A percentile compares a stretch with the other conserved stretches of the same genome.
These are phyloP conservation scores for Magnaporthiopsis rhizophila DNA, from an alignment of 2,329 filamentous ascomycete genomes.

Conservation along the genomic window DNA sequence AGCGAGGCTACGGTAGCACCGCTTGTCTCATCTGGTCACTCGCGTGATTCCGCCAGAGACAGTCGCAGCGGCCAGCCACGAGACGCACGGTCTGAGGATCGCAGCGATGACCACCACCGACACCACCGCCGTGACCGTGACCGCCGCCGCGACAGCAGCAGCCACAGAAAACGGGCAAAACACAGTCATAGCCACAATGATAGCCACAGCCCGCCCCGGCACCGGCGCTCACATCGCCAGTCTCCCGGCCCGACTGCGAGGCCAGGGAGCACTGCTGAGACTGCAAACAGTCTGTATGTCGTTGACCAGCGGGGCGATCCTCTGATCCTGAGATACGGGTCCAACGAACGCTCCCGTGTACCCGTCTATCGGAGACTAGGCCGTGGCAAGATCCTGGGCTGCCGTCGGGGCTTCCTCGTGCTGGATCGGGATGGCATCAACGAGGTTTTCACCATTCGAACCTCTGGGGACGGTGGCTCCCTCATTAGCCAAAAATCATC, in stretches of 20 bases:
- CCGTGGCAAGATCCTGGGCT: conserved; percentile 63
- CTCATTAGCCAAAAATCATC: conserved; percentile 33
- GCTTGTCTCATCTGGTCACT: neutral
- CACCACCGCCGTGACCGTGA: neutral
- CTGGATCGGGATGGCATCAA: conserved; percentile 59
- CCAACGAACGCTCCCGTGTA: conserved; percentile 62
- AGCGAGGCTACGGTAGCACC: neutral
- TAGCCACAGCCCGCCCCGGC: neutral
- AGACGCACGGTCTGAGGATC: neutral
- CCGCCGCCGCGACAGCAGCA: neutral
- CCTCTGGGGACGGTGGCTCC: conserved; percentile 33
- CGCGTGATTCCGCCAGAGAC: neutral
- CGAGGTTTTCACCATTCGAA: conserved; percentile 44
- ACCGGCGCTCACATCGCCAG: neutral
- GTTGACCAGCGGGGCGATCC: conserved; percentile 71
- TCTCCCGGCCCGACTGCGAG: neutral
- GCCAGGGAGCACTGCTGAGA: conserved; percentile 8
- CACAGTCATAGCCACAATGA: neutral
- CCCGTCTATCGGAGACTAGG: conserved; percentile 65
- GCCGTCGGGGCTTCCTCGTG: conserved; percentile 47
- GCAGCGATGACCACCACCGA: neutral
- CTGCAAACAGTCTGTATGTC: conserved; percentile 36
- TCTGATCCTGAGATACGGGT: conserved; percentile 67
- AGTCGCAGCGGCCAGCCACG: neutral
- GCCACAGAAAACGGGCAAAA: neutral